These are phyloP conservation scores for Fusarium sp. DNA, from an alignment of 2,329 filamentous ascomycete genomes.

Conservation along the genomic window DNA sequence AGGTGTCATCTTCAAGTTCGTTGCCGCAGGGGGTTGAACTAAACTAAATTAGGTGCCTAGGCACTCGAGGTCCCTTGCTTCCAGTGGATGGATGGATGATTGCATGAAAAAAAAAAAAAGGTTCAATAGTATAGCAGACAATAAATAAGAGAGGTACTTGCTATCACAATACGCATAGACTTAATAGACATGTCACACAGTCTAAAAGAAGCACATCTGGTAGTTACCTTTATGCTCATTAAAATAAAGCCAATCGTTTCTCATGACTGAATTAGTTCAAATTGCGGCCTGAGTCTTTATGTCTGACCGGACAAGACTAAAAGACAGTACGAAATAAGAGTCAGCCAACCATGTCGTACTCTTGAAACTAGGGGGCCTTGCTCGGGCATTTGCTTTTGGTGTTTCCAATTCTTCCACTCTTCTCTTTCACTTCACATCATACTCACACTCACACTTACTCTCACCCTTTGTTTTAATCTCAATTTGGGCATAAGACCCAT, in stretches of 20 bases:
- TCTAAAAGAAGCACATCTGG: background rate
- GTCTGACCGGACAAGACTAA: slow-evolving; percentile 32
- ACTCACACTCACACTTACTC: slow-evolving; percentile 7
- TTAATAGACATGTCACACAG: slow-evolving; percentile 17
- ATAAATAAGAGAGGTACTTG: background rate
- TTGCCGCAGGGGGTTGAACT: slow-evolving; percentile 15
- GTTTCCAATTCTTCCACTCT: slow-evolving; percentile 10
- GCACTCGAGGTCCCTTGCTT: background rate
- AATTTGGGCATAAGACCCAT: slow-evolving; percentile 37
- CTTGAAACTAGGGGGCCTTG: slow-evolving; percentile 21
- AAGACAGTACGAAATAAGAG: slow-evolving; percentile 35
- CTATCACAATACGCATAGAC: slow-evolving; percentile 6
- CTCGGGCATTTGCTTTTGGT: slow-evolving; percentile 10
- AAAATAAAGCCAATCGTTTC: slow-evolving; percentile 11
- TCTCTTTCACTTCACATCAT: background rate
- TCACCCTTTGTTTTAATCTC: slow-evolving; percentile 27
- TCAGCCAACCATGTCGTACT: slow-evolving; percentile 41
- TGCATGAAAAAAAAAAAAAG: background rate
- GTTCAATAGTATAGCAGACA: background rate
- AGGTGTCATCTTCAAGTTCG: slow-evolving; percentile 37
- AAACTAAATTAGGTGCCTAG: slow-evolving; percentile 17
- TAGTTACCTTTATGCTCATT: slow-evolving; percentile 17
- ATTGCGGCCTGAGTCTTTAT: slow-evolving; percentile 21
- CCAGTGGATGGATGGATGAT: background rate
- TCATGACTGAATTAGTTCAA: slow-evolving; percentile 12